phyloP scores from a whole-genome alignment of 306 rosid species.

The Trichosanthes cucumerina region DNA sequence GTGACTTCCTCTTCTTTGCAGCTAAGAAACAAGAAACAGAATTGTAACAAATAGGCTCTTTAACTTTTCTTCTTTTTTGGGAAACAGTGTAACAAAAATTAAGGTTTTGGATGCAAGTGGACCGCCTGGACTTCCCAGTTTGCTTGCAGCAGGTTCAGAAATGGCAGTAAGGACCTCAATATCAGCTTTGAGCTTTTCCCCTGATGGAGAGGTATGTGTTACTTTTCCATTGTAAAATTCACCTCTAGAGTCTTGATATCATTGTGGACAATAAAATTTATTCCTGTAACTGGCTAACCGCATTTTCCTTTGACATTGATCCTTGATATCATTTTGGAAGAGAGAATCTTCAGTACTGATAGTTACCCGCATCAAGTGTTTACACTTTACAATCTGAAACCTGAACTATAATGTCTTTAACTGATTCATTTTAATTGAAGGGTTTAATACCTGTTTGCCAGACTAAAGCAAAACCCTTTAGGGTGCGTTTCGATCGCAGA shows the following conservation, averaged over 20 bases:
- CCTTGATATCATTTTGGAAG: background rate
- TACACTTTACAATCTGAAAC: background rate
- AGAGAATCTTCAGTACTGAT: background rate
- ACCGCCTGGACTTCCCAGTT: slow-evolving; percentile 96
- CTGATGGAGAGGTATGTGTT: slow-evolving; percentile 89
- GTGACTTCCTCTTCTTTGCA: no score
- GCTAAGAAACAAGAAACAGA: background rate
- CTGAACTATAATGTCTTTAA: background rate
- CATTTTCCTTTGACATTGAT: background rate
- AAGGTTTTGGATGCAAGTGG: slow-evolving; percentile 96
- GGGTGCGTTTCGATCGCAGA: no score
- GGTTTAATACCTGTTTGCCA: background rate
- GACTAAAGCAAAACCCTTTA: background rate
- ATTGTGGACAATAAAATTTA: background rate
- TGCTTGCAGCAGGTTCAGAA: slow-evolving; percentile 59
- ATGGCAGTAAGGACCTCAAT: slow-evolving; percentile 49
- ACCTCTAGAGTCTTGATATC: background rate
- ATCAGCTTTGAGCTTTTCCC: slow-evolving; percentile 89
- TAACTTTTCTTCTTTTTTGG: background rate
- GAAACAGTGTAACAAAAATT: slow-evolving; percentile 54
- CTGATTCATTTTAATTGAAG: background rate
- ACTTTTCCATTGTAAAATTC: background rate
- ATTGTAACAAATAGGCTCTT: no score
- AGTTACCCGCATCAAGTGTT: background rate
- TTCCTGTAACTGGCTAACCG: background rate